These are phyloP conservation scores for Stagonosporopsis tanaceti DNA, from an alignment of 2,329 filamentous ascomycete species.

Conservation along the genomic window DNA sequence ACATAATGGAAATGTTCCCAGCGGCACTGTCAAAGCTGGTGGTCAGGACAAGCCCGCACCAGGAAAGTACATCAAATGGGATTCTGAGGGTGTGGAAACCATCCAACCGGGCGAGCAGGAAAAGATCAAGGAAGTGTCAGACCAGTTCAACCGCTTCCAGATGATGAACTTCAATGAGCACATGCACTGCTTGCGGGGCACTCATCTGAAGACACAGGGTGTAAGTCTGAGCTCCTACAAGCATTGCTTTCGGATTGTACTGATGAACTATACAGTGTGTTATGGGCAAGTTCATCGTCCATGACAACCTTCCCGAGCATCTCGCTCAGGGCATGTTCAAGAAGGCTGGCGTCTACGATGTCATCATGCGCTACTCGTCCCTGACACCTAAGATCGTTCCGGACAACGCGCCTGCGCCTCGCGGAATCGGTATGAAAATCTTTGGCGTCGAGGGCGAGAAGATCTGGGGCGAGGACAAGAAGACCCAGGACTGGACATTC, in stretches of 20 bases:
- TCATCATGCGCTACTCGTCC: conserved; percentile 40
- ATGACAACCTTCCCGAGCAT: conserved; percentile 53
- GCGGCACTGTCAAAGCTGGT: conserved; percentile 34
- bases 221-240: conserved; percentile 29
- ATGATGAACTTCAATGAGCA: conserved; percentile 54
- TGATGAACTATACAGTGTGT: conserved; percentile 36
- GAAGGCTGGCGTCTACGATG: conserved; percentile 34
- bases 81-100: conserved; percentile 52
- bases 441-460: conserved; percentile 56
- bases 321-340: conserved; percentile 48
- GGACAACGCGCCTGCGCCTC: conserved; percentile 51
- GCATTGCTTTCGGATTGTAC: background rate
- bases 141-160: conserved; percentile 57
- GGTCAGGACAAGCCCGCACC: conserved; percentile 36
- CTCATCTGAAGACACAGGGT: conserved; percentile 58
- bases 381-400: conserved; percentile 38
- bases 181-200: conserved; percentile 48
- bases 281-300: conserved; percentile 57
- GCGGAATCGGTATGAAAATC: conserved; percentile 59
- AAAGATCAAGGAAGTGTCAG: conserved; percentile 56
- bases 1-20: conserved; percentile 37
- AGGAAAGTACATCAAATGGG: conserved; percentile 53
- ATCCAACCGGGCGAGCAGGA: conserved; percentile 52
- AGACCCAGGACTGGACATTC: conserved; percentile 58
- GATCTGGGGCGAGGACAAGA: conserved; percentile 38